Percentiles rank a stretch among this genome's conserved stretches.
Conservation (phyloP, 2,329 filamentous ascomycete genomes). For the Bimuria novae-zelandiae region DNA sequence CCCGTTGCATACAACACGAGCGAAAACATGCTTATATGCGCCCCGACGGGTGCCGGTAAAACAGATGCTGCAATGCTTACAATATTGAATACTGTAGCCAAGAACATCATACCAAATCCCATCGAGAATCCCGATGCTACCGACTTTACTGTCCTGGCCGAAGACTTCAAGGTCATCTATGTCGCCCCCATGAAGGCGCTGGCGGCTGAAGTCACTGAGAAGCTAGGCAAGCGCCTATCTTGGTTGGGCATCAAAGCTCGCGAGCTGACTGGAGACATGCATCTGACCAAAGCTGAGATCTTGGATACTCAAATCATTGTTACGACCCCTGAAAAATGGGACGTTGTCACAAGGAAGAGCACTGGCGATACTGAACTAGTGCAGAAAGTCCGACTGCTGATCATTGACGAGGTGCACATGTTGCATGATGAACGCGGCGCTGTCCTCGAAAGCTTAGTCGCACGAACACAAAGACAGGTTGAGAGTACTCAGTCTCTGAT, state of each 20-base stretch:
- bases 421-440: conserved; percentile 96
- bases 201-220: conserved; percentile 93
- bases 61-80: conserved; percentile 98
- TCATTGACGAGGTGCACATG: conserved; percentile 99
- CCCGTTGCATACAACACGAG: conserved; percentile 93
- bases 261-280: conserved; percentile 98
- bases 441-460: conserved; percentile 93
- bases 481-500: conserved; percentile 98
- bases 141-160: conserved; percentile 79
- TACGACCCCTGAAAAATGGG: conserved; percentile 99
- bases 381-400: conserved; percentile 92
- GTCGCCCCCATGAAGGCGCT: conserved; percentile 99
- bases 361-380: conserved; percentile 97
- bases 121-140: conserved; percentile 72
- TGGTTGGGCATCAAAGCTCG: conserved; percentile 93
- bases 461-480: conserved; percentile 91
- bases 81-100: conserved; percentile 85
- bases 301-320: conserved; percentile 97
- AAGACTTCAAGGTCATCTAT: conserved; percentile 98
- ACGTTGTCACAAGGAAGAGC: conserved; percentile 95
- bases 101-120: conserved; percentile 81
- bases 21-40: conserved; percentile 98
- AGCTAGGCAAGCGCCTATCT: conserved; percentile 85
- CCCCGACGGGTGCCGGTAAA: conserved; percentile 97
- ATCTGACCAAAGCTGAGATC: conserved; percentile 95